Conservation (phyloP, 345 rosid species). For the Eucalyptus viminalis region DNA sequence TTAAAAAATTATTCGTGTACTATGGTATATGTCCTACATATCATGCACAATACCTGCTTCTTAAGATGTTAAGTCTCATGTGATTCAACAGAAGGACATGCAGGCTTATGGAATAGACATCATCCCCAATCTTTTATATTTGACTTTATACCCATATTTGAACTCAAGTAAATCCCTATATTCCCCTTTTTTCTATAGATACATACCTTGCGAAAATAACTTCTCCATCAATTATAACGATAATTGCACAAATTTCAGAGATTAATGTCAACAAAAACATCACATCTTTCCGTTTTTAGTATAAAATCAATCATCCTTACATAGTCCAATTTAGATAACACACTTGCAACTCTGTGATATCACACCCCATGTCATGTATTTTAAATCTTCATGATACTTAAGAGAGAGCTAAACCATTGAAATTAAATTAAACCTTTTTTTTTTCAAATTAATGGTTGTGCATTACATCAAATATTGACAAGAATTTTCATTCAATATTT, state of each 20-base stretch:
- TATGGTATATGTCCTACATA: background rate
- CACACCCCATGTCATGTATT: too few species aligned
- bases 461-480: too few species aligned
- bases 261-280: background rate
- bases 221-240: background rate
- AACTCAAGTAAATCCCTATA: background rate
- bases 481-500: too few species aligned
- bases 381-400: too few species aligned
- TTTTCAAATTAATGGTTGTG: too few species aligned
- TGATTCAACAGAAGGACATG: rapidly evolving
- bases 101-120: too few species aligned
- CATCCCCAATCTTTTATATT: too few species aligned
- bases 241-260: background rate
- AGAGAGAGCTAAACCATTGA: too few species aligned
- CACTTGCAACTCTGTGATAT: too few species aligned
- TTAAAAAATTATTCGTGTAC: background rate
- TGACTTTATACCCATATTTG: background rate
- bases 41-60: rapidly evolving
- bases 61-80: too few species aligned
- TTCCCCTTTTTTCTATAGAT: background rate
- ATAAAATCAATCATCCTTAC: rapidly evolving
- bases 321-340: background rate
- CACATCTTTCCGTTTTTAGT: background rate
- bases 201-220: background rate
- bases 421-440: too few species aligned